phyloP scores from a whole-genome alignment of 257 asterid species.

The Gentiana dahurica region DNA sequence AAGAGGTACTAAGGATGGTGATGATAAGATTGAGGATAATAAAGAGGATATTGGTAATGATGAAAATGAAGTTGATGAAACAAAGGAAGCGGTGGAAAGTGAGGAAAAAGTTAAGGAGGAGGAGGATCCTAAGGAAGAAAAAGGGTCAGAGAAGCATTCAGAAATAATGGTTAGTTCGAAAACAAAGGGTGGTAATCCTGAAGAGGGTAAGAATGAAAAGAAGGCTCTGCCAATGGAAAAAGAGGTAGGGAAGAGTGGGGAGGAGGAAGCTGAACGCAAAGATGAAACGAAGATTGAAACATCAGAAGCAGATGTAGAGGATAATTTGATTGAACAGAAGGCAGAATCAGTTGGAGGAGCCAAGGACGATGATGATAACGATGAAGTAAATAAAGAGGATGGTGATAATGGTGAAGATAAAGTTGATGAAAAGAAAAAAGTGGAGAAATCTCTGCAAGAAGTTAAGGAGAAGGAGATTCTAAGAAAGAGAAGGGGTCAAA shows the following conservation, averaged over 20 bases:
- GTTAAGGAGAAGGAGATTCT: slow-evolving; percentile 12
- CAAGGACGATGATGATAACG: slow-evolving; percentile 25
- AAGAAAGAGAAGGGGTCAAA: slow-evolving; percentile 30
- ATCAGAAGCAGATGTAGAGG: neutral
- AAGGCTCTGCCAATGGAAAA: slow-evolving; percentile 30
- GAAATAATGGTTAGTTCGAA: slow-evolving; percentile 33
- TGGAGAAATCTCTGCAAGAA: slow-evolving; percentile 24
- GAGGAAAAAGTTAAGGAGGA: slow-evolving; percentile 11
- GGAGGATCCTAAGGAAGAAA: slow-evolving; percentile 27
- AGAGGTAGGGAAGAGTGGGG: slow-evolving; percentile 18
- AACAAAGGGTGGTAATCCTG: slow-evolving; percentile 19
- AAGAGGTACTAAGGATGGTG: slow-evolving; percentile 6
- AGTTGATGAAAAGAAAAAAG: slow-evolving; percentile 1
- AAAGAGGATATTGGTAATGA: slow-evolving; percentile 6
- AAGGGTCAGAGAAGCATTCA: slow-evolving; percentile 43
- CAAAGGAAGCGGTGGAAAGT: slow-evolving; percentile 14
- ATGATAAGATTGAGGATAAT: too few species aligned
- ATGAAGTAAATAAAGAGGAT: neutral
- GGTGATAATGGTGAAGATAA: slow-evolving; percentile 5
- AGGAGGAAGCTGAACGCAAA: slow-evolving; percentile 1
- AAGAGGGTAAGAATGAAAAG: slow-evolving; percentile 28
- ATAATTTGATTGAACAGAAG: too few species aligned
- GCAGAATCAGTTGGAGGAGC: slow-evolving; percentile 22
- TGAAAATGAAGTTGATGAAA: slow-evolving; percentile 8
- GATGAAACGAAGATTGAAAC: slow-evolving; percentile 5